These are phyloP conservation scores for Citrullus amarus DNA, from an alignment of 306 rosid species.

Conservation along the genomic window DNA sequence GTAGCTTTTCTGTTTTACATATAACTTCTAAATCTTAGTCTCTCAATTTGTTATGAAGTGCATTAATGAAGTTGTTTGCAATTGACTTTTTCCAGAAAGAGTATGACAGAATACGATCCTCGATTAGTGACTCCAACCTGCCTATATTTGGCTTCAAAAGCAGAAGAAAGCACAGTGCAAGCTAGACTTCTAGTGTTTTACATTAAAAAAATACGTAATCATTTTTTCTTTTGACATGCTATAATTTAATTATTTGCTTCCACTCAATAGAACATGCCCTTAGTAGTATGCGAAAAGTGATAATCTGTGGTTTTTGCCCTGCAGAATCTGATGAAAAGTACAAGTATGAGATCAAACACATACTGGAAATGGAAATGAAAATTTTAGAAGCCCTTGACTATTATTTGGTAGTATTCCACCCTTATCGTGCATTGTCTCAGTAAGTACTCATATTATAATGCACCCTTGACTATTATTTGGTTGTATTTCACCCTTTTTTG, in stretches of 20 bases:
- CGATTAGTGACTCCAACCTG: slow-evolving; percentile 91
- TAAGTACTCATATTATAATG: slow-evolving; percentile 25
- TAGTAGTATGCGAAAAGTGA: slow-evolving; percentile 12
- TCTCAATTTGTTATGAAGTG: not conserved
- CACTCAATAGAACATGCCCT: not conserved
- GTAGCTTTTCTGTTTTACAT: not conserved
- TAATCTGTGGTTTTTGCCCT: slow-evolving; percentile 6
- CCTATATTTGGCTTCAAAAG: slow-evolving; percentile 85
- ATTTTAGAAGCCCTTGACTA: slow-evolving; percentile 86
- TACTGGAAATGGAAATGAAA: slow-evolving; percentile 99
- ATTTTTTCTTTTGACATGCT: not conserved
- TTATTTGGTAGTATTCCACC: slow-evolving; percentile 88
- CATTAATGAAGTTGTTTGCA: not conserved
- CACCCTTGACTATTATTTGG: slow-evolving; percentile 71
- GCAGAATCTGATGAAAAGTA: slow-evolving; percentile 79
- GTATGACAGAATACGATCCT: slow-evolving; percentile 87
- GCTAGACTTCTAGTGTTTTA: slow-evolving; percentile 77
- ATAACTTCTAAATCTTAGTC: not conserved
- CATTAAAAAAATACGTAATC: slow-evolving; percentile 50
- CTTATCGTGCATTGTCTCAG: slow-evolving; percentile 83
- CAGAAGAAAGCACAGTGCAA: slow-evolving; percentile 90
- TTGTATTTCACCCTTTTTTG: slow-evolving; percentile 84
- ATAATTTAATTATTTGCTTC: slow-evolving; percentile 12
- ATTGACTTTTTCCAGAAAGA: slow-evolving; percentile 43
- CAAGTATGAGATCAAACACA: slow-evolving; percentile 78